Evolutionary conservation across 495 filamentous ascomycete species (phyloP).

Genomic region (Aspergillus hancockii): DNA sequence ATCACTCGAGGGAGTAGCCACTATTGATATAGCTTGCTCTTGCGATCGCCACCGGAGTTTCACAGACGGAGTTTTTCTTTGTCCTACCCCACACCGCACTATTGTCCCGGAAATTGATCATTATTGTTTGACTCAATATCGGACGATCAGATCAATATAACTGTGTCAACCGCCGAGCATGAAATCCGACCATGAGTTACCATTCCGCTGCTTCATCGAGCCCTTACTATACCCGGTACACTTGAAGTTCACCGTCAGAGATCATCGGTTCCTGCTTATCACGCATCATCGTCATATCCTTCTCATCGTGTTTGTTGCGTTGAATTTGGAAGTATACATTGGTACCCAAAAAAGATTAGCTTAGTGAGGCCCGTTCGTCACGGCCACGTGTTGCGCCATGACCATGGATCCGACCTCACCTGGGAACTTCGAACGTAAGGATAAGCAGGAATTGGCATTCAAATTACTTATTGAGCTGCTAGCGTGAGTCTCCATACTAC

Average conservation of each 20-base stretch:
- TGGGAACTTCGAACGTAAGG: not conserved
- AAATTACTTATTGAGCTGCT: constrained; percentile 28
- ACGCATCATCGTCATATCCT: not conserved
- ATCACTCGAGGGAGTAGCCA: not conserved
- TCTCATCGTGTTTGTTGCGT: not conserved
- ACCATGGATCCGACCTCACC: not conserved
- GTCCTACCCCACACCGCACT: not conserved
- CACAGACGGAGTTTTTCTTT: constrained; percentile 17
- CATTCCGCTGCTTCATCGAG: too few species aligned
- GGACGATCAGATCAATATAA: not conserved
- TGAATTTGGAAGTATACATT: not conserved
- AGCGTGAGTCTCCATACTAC: constrained; percentile 19
- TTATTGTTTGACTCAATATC: not conserved
- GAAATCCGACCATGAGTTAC: too few species aligned
- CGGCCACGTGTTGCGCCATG: not conserved
- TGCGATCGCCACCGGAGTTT: constrained; percentile 17
- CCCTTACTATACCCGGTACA: too few species aligned
- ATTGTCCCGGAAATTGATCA: not conserved
- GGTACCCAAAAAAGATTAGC: not conserved
- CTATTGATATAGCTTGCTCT: not conserved
- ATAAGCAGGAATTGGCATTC: constrained; percentile 17
- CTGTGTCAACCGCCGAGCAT: not conserved
- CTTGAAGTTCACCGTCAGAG: too few species aligned
- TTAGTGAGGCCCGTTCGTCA: not conserved
- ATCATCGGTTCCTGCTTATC: too few species aligned